phyloP scores from a whole-genome alignment of 2,329 filamentous ascomycete species.

The Alternaria panax region DNA sequence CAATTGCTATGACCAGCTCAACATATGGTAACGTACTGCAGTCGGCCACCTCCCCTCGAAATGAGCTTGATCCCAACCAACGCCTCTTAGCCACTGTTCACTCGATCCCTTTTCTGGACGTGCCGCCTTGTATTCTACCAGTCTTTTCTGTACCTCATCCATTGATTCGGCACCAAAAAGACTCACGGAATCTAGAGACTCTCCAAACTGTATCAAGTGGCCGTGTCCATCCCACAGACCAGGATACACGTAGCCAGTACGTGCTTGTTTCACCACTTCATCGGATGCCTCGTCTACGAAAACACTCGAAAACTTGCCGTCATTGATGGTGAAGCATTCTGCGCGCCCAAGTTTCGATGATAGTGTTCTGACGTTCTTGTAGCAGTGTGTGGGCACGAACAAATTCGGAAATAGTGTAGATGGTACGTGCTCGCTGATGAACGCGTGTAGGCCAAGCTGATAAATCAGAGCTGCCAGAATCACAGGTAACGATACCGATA shows the following conservation, averaged over 20 bases:
- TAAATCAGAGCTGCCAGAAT: conserved; percentile 39
- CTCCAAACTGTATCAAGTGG: conserved; percentile 70
- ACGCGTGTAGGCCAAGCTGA: conserved; percentile 31
- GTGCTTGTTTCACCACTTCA: conserved; percentile 20
- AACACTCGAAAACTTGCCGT: conserved; percentile 58
- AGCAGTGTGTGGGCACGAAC: conserved; percentile 51
- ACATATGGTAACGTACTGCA: conserved; percentile 57
- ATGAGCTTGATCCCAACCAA: conserved; percentile 74
- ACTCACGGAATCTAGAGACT: conserved; percentile 71
- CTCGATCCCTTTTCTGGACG: conserved; percentile 62
- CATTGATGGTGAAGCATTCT: conserved; percentile 64
- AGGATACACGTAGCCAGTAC: conserved; percentile 65
- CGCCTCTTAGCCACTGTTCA: conserved; percentile 69
- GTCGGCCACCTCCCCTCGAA: conserved; percentile 69
- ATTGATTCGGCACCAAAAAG: conserved; percentile 67
- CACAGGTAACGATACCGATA: conserved; percentile 37
- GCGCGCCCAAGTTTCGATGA: conserved; percentile 45
- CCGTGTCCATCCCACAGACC: conserved; percentile 76
- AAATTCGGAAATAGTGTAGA: conserved; percentile 34
- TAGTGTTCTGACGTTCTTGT: conserved; percentile 56
- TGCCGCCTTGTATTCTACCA: conserved; percentile 60
- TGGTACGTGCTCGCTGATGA: conserved; percentile 25
- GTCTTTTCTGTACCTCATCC: conserved; percentile 61
- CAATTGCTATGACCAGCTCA: neutral
- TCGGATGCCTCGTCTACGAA: conserved; percentile 37